Evolutionary conservation across 345 rosid species (phyloP), one percentile per base, ranked within the genome.

Genomic region (Bretschneidera sinensis): DNA sequence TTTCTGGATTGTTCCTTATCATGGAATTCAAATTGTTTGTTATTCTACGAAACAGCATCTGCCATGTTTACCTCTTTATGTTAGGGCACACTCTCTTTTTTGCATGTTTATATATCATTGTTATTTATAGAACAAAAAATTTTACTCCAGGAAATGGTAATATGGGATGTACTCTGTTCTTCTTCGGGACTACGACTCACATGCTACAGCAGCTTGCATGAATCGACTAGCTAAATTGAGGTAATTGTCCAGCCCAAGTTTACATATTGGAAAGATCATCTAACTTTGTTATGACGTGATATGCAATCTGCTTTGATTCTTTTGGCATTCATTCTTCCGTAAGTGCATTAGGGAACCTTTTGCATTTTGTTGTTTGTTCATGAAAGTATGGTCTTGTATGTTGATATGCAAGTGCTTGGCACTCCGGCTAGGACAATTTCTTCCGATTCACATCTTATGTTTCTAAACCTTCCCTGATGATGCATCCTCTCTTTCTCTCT

Each of bases 191-290:
- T 94, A 94, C 78, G 81, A 71, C 76, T 76, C 95, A 58, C 89
- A 80, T 76, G 97, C 95, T 67, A 95, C 97, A 74, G 85, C 97
- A 54, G 74, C 82, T 74, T 90, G 97, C 86, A 94, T 94, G 99
- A 91, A 84, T 75, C 88, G 99, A 51, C 84, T 94, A 62, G 96
- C 99, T 72, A 94, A 94, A 71, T 63, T 94, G 76, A 94, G 99
- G 99, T 86, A 73, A 70, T 51, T 61, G 34, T 73, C 65, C 24
- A 16, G 15, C 19, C 14, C 48, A 5, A 18, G 19, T 53, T 53
- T 35, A 39, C 2, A 39, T 5, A 39, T 28, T 4, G 11, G 45
- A 5, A 7, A 14, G 45, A 39, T 14, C 45, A 5, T 39, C 16
- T 39, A 4, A 39, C 45, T 39, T 39, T 39, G 45, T 7, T 1